Evolutionary conservation across 495 filamentous ascomycete species (phyloP), one percentile per base, ranked within the genome.

Genomic region (Aspergillus avenaceus): DNA sequence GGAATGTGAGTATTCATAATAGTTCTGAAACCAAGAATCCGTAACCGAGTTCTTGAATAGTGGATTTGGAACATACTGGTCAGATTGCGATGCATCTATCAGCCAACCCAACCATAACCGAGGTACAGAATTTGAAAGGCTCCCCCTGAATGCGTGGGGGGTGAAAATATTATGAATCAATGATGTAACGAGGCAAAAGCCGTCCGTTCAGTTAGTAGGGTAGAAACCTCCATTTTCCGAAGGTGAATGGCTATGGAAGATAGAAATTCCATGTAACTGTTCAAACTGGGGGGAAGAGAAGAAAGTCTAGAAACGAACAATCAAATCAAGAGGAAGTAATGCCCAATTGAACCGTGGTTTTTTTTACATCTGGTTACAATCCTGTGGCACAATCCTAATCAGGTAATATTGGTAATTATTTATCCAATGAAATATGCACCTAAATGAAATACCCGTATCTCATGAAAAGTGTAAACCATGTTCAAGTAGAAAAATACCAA

Each of bases 381-480:
- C 34, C 34, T 1, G 14, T 21, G 28, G 28, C 28, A 31, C 34
- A 38, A 19, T 2, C 34, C 34, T 4, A 9, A 38, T 38, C 34
- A 18, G 34, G 34, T 38, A 38, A 38, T 38, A 38, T 38, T 38
- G 34, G 34, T n/a, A n/a, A n/a, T n/a, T n/a, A n/a, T n/a, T n/a
- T n/a, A n/a, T n/a, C n/a, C n/a, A n/a, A n/a, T n/a, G n/a, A n/a
- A n/a, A n/a, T n/a, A n/a, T n/a, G n/a, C n/a, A n/a, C n/a, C n/a
- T n/a, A n/a, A n/a, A n/a, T n/a, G n/a, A n/a, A n/a, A n/a, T n/a
- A n/a, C n/a, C n/a, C n/a, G n/a, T n/a, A n/a, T n/a, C n/a, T n/a
- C n/a, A n/a, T n/a, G n/a, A n/a, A n/a, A n/a, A n/a, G n/a, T n/a
- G n/a, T n/a, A n/a, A n/a, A n/a, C n/a, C n/a, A n/a, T n/a, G n/a